Evolutionary conservation across 768 basidiomycete genomes (phyloP), one percentile per base, ranked within the genome.

Genomic region (Boletus eberwhitei): DNA sequence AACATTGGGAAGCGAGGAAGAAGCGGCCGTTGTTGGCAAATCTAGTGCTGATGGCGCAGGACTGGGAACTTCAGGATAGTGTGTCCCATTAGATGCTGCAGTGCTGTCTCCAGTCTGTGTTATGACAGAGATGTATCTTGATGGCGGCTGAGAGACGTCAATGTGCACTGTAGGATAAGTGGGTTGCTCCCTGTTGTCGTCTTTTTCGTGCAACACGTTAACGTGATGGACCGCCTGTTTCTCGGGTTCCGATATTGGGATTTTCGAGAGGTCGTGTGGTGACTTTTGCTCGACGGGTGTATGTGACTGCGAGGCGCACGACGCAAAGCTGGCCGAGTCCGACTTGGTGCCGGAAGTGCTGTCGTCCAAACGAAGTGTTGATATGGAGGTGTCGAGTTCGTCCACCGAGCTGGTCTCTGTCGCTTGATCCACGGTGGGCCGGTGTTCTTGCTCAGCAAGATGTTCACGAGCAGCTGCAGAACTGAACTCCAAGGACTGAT

Each of bases 381-480:
- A 85, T 49, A 84, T 77, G 11, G 84, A 84, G 9, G 73, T 74
- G 64, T 82, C 73, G 4, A 47, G 61, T 19, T 60, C 73, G 44
- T 59, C 69, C 19, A 64, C 59, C 38, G 74, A 71, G 36, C 69
- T 72, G 51, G 71, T 71, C 19, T 71, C 68, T 9, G 67, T 65
- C n/a, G 67, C 56, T 31, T 58, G 59, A 4, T 56, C 61, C 21
- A 36, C 59, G 71, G 48, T 60, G 63, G 24, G 22, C 71, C 66
- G 47, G 74, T 70, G 72, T 60, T 76, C 68, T 57, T 77, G 77
- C 64, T 75, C 80, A 44, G 80, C 79, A 46, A 90, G 68, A 52
- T 88, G 86, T 51, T 79, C 72, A 32, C 87, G 82, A 52, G 89
- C 78, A n/a, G 76, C 74, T 41, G 80, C 80, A 4, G 82, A 74